phyloP scores from a whole-genome alignment of 495 filamentous ascomycete species.

The Chlorociboria aeruginascens region DNA sequence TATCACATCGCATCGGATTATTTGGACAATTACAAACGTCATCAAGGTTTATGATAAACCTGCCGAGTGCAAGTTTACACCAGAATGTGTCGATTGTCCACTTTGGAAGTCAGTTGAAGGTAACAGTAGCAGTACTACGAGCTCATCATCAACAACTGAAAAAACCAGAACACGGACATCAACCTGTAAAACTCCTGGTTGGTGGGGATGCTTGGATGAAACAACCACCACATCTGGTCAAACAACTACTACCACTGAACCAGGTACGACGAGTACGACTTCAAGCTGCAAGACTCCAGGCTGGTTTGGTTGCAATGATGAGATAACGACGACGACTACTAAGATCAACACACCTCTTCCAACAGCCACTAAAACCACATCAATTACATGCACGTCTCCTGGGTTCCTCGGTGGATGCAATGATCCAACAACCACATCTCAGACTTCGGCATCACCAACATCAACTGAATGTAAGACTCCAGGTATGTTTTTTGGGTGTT shows the following conservation, averaged over 20 bases:
- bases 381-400: conserved; percentile 46
- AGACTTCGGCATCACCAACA: conserved; percentile 20
- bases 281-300: conserved; percentile 50
- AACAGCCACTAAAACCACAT: conserved; percentile 29
- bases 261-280: conserved; percentile 34
- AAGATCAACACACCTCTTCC: conserved; percentile 22
- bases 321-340: conserved; percentile 20
- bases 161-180: conserved; percentile 61
- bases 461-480: conserved; percentile 34
- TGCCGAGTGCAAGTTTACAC: conserved; percentile 53
- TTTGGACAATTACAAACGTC: conserved; percentile 72
- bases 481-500: conserved; percentile 42
- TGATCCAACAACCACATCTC: conserved; percentile 32
- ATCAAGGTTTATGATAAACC: conserved; percentile 69
- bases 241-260: conserved; percentile 31
- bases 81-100: conserved; percentile 81
- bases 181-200: conserved; percentile 82
- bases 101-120: conserved; percentile 91
- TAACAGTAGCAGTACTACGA: conserved; percentile 66
- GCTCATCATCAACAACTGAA: conserved; percentile 53
- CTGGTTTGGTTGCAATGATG: conserved; percentile 45
- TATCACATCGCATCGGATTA: conserved; percentile 75
- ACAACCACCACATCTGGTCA: conserved; percentile 34
- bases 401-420: conserved; percentile 47
- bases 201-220: conserved; percentile 64